Percentiles rank a stretch among this genome's conserved stretches.
These are phyloP conservation scores for Candida krabiensis DNA, from an alignment of 805 yeast genomes.

Conservation along the genomic window DNA sequence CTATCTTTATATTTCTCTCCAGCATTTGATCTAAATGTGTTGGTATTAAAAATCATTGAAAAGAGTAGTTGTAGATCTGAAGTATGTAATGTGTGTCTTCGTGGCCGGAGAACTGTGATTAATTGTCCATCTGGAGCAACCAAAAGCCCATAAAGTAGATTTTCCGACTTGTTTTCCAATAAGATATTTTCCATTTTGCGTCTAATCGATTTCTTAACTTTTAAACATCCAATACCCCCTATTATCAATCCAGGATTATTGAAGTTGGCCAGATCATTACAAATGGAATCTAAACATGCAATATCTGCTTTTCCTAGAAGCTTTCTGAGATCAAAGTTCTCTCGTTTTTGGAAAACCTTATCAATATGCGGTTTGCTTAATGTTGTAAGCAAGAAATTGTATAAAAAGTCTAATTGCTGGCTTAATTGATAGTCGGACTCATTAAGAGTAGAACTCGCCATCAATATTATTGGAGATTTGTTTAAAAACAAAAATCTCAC, in stretches of 20 bases:
- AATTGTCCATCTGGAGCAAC: constrained; percentile 64
- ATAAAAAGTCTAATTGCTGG: constrained; percentile 68
- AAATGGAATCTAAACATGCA: constrained; percentile 65
- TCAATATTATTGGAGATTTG: constrained; percentile 67
- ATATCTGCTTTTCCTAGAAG: constrained; percentile 74
- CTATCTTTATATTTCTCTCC: constrained; percentile 17
- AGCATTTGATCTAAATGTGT: constrained; percentile 41
- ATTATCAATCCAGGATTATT: constrained; percentile 60
- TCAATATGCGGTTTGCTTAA: constrained; percentile 77
- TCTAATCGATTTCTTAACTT: constrained; percentile 58
- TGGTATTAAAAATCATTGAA: constrained; percentile 64
- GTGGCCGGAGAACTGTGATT: constrained; percentile 72
- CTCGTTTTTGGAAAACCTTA: constrained; percentile 65
- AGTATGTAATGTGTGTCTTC: constrained; percentile 74
- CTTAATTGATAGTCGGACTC: constrained; percentile 53
- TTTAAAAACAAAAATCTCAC: constrained; percentile 58
- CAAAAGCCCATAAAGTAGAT: constrained; percentile 73
- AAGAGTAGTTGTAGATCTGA: constrained; percentile 77
- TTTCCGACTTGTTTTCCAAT: constrained; percentile 46
- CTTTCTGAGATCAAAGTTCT: constrained; percentile 79
- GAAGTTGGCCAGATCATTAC: constrained; percentile 47
- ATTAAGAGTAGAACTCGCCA: constrained; percentile 61
- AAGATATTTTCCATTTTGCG: constrained; percentile 56
- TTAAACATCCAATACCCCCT: constrained; percentile 65
- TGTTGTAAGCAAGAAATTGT: constrained; percentile 78